phyloP scores from a whole-genome alignment of 2,329 filamentous ascomycete genomes.

The Helotiales sp. region DNA sequence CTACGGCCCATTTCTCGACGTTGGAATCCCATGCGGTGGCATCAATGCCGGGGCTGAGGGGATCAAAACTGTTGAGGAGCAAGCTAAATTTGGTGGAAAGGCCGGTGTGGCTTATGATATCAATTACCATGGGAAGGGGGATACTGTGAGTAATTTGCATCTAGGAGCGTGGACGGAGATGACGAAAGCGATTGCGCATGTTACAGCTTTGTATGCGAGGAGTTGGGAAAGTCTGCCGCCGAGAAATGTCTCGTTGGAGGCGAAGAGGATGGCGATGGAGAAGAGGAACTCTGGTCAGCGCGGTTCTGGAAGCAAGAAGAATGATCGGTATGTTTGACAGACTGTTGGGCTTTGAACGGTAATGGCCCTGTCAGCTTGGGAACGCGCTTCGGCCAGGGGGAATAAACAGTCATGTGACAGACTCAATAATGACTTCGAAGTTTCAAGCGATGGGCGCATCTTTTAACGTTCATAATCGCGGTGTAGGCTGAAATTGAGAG shows the following conservation, averaged over 20 bases:
- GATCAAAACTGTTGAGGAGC: conserved; percentile 71
- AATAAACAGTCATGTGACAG: neutral
- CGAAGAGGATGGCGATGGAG: neutral
- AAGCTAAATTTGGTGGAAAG: conserved; percentile 67
- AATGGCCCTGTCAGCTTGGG: neutral
- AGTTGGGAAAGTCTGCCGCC: conserved; percentile 26
- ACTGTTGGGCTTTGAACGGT: neutral
- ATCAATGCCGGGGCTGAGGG: conserved; percentile 78
- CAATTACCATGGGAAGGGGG: conserved; percentile 27
- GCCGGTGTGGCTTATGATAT: conserved; percentile 62
- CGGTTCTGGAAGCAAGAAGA: neutral
- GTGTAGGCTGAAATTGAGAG: too few relatives aligned
- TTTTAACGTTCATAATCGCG: too few relatives aligned
- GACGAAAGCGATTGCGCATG: conserved; percentile 53
- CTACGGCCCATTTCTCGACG: conserved; percentile 75
- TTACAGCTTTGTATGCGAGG: conserved; percentile 27
- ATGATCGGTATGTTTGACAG: neutral
- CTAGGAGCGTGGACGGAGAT: conserved; percentile 63
- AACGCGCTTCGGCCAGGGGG: neutral
- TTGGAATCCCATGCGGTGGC: conserved; percentile 73
- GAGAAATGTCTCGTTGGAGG: neutral
- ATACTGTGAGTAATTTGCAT: conserved; percentile 58
- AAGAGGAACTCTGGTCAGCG: neutral
- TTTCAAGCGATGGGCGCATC: neutral
- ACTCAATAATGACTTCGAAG: neutral